phyloP scores from a whole-genome alignment of 106 monocot species.

The Dioscorea alata region DNA sequence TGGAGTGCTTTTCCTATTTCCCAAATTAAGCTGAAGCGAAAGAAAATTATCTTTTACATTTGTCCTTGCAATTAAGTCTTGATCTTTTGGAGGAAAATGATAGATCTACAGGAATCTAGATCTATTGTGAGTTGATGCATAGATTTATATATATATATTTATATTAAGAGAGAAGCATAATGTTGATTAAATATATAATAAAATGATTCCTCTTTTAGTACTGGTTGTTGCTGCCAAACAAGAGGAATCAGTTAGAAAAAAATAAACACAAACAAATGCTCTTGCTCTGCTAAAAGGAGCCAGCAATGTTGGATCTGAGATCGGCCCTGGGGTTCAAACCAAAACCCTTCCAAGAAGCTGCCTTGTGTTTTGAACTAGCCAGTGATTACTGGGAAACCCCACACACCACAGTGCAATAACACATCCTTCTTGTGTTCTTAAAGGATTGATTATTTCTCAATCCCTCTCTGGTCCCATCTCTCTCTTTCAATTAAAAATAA shows the following conservation, averaged over 20 bases:
- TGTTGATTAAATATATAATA: background rate
- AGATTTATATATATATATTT: too few species aligned
- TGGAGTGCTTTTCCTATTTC: too few species aligned
- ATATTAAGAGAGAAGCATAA: too few species aligned
- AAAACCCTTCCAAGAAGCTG: constrained; percentile 2
- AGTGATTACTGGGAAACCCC: too few species aligned
- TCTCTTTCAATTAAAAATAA: background rate
- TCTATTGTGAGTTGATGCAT: background rate
- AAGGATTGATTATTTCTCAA: background rate
- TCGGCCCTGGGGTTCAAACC: background rate
- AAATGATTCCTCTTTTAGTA: background rate
- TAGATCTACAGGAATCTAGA: constrained; percentile 3
- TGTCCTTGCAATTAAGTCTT: too few species aligned
- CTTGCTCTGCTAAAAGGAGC: background rate
- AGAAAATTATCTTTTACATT: too few species aligned
- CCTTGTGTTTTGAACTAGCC: constrained; percentile 1
- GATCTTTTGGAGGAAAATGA: background rate
- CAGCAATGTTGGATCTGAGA: background rate
- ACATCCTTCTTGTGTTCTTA: background rate
- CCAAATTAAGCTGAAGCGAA: too few species aligned
- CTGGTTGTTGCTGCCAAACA: background rate
- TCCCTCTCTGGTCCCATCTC: background rate
- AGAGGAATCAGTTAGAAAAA: background rate
- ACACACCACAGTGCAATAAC: background rate
- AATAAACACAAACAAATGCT: background rate